Evolutionary conservation across 306 rosid species (phyloP), one percentile per base, ranked within the genome.

Genomic region (Alnus glutinosa): DNA sequence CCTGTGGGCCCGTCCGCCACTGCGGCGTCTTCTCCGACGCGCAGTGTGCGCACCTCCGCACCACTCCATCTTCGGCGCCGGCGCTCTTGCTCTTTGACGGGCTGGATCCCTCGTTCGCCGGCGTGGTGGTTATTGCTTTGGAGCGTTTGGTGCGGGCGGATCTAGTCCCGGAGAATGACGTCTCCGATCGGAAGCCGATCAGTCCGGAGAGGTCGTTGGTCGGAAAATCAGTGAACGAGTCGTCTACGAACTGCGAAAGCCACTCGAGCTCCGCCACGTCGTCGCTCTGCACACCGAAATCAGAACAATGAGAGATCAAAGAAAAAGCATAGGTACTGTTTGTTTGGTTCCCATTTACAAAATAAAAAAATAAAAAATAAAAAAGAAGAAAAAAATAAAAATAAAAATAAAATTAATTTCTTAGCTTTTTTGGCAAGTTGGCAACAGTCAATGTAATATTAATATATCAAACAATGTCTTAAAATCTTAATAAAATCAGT

Each of bases 1-100:
- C 92, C 82, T 83, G 70, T 30, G 94, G 94, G 4, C 94, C 90
- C 4, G 94, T 87, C 69, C 92, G 72, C 94, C 94, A 90, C 71
- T 90, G 91, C 55, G 94, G 92, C 55, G 91, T 90, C 81, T 88
- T 90, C 63, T 85, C 87, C 74, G 87, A 83, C 15, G 87, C 86
- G 81, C 92, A 90, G 81, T 90, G 92, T 66, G 84, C 8, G 71
- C 94, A 90, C 76, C 89, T 70, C 6, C 85, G 67, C 18, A 51
- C 64, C 19, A 18, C 74, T 13, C 54, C 69, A 16, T 4, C 61
- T 9, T 1, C 59, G 28, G 23, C 30, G 59, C n/a, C 51, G 4
- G 16, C 12, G 77, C 19, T 8, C 13, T 81, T 77, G 13, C 75
- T 47, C 23, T 55, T 82, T 11, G 52, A 49, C 8, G 49, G 15